phyloP scores from a whole-genome alignment of 116 monocot species.

The Iris pallida region DNA sequence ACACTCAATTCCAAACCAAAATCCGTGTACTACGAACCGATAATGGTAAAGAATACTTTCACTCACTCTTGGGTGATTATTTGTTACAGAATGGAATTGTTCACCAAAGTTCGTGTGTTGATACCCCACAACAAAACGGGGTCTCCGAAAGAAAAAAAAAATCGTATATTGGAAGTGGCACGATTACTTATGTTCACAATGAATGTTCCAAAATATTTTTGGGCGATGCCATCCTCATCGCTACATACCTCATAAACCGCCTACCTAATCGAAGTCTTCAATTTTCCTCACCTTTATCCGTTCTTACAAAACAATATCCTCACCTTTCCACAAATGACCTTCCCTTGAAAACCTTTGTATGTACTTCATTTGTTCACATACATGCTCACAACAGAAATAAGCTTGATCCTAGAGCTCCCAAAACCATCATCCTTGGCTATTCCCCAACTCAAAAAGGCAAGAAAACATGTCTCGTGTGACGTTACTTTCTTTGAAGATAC shows the following conservation, averaged over 20 bases:
- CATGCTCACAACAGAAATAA: background rate
- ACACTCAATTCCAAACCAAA: background rate
- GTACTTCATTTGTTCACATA: background rate
- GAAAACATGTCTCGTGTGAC: no score
- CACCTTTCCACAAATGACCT: background rate
- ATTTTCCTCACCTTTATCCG: background rate
- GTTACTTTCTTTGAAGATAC: no score
- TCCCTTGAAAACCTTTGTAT: background rate
- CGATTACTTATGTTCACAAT: background rate
- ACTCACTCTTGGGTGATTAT: background rate
- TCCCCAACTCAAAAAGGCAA: no score
- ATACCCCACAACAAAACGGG: constrained; percentile 3
- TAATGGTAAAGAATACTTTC: constrained; percentile 1
- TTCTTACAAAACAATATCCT: background rate
- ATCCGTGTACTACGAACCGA: background rate
- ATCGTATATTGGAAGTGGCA: constrained; percentile 1
- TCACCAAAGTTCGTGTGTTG: background rate
- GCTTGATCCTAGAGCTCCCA: background rate
- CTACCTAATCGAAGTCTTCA: background rate
- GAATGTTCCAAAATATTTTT: constrained; percentile 6
- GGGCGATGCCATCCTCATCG: constrained; percentile 1
- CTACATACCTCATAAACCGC: constrained; percentile 4
- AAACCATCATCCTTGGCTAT: no score
- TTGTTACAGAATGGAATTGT: background rate
- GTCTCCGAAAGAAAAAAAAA: background rate